Evolutionary conservation across 176 grass and related monocot species (phyloP), one percentile per base, ranked within the genome.

Genomic region (Elaeis guineensis): DNA sequence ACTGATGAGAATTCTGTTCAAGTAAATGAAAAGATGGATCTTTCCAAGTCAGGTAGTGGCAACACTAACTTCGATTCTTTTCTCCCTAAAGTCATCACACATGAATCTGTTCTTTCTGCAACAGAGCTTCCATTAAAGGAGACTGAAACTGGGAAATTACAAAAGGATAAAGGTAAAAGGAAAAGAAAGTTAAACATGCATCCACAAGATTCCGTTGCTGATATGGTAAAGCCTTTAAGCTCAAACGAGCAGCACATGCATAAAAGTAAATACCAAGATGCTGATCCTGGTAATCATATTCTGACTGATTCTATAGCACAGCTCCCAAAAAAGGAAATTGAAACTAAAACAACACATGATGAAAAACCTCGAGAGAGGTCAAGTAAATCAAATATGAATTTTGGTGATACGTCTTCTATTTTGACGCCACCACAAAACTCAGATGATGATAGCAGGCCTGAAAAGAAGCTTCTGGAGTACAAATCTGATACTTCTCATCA

Each of bases 41-140:
- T 66, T 74, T 50, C 39, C 12, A 54, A 23, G 57, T 48, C 19
- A 74, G 64, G 30, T 25, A 69, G 24, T 69, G 64, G 66, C 14
- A 65, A 59, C 16, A 77, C 74, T 69, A 79, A 71, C 59, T 85
- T 86, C 52, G 52, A 82, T 14, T 72, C 49, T 75, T 82, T 90
- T 78, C 48, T 51, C 48, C 61, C 39, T 12, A 67, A 24, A 17
- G 25, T 17, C 50, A 59, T 62, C 65, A 18, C 48, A 19, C 63
- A 77, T 74, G 69, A 55, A 25, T 51, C 65, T 62, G 49, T 52
- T 72, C 11, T 64, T 72, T 72, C 64, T 73, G 59, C 64, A 20
- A 17, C 76, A 70, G 68, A 77, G 20, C 25, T 66, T 49, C 60
- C 55, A 2, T 49, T 25, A 65, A 57, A 49, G 56, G 67, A 63